These are phyloP conservation scores for Magnusiomyces ingens DNA, from an alignment of 1,139 yeast genomes.

Conservation along the genomic window DNA sequence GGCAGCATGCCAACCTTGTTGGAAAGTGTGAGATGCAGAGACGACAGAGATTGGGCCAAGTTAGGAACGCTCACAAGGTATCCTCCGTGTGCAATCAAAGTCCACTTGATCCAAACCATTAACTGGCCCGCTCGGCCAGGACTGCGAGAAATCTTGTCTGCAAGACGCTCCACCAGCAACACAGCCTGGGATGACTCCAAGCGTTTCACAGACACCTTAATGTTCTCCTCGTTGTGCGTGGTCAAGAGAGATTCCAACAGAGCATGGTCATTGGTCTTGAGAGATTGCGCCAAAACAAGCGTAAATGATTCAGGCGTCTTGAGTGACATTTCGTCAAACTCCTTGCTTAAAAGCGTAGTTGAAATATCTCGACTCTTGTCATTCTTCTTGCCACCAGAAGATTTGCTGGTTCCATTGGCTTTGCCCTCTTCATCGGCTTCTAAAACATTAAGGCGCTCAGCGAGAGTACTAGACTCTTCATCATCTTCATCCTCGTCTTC, in stretches of 20 bases:
- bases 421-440: constrained; percentile 22
- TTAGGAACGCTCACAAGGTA: constrained; percentile 65
- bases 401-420: constrained; percentile 8
- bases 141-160: constrained; percentile 72
- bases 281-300: constrained; percentile 37
- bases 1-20: constrained; percentile 73
- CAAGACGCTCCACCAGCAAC: constrained; percentile 66
- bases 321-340: constrained; percentile 5
- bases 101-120: constrained; percentile 90
- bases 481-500: constrained; percentile 31
- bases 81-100: constrained; percentile 86
- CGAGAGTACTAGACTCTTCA: constrained; percentile 34
- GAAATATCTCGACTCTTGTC: constrained; percentile 17
- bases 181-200: constrained; percentile 71
- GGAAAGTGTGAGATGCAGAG: constrained; percentile 69
- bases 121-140: constrained; percentile 66
- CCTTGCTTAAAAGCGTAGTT: background rate
- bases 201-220: constrained; percentile 63
- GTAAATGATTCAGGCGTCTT: constrained; percentile 34
- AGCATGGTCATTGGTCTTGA: constrained; percentile 36
- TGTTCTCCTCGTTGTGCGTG: constrained; percentile 62
- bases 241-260: constrained; percentile 63
- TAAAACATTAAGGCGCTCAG: constrained; percentile 38
- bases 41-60: constrained; percentile 58
- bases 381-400: constrained; percentile 19